Conservation (phyloP, 2,329 filamentous ascomycete genomes). For the Plenodomus biglobosus region DNA sequence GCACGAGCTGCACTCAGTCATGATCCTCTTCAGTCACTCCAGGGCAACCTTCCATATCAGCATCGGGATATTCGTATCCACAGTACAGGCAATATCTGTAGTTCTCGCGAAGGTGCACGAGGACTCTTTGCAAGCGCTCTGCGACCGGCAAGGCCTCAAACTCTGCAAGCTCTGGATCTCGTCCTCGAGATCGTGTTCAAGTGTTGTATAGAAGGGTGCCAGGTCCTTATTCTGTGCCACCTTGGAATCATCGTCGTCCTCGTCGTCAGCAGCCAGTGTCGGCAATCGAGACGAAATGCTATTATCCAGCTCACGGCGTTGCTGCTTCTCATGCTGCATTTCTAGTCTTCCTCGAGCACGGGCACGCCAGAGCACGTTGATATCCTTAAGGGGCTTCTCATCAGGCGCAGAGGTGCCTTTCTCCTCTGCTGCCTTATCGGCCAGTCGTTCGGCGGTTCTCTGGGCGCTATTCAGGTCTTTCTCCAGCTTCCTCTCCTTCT, state of each 20-base stretch:
- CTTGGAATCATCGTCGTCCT: slow-evolving; percentile 74
- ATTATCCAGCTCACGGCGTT: slow-evolving; percentile 32
- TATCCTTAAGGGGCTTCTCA: slow-evolving; percentile 62
- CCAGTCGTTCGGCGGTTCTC: slow-evolving; percentile 77
- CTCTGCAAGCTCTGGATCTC: slow-evolving; percentile 78
- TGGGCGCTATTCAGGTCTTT: slow-evolving; percentile 74
- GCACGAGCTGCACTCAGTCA: slow-evolving; percentile 49
- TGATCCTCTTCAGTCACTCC: slow-evolving; percentile 84
- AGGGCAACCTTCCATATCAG: slow-evolving; percentile 81
- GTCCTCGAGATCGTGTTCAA: slow-evolving; percentile 71
- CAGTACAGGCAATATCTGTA: slow-evolving; percentile 96
- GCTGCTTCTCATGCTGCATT: slow-evolving; percentile 62
- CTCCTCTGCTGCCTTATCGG: slow-evolving; percentile 43
- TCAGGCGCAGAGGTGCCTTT: slow-evolving; percentile 23
- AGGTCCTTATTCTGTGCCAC: slow-evolving; percentile 64
- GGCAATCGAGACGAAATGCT: slow-evolving; percentile 55
- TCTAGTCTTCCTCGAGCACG: slow-evolving; percentile 70
- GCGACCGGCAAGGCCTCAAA: slow-evolving; percentile 70
- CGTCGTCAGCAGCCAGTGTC: slow-evolving; percentile 62
- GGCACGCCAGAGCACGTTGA: slow-evolving; percentile 79
- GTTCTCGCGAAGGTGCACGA: slow-evolving; percentile 68
- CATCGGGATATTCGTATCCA: slow-evolving; percentile 76
- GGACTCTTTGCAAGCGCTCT: slow-evolving; percentile 67
- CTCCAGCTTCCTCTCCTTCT: slow-evolving; percentile 55
- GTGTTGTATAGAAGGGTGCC: slow-evolving; percentile 52